A percentile compares a stretch with the other conserved stretches of the same genome.
Evolutionary conservation across 352 stramenopile species (phyloP).

Genomic region (Phytophthora vignae): DNA sequence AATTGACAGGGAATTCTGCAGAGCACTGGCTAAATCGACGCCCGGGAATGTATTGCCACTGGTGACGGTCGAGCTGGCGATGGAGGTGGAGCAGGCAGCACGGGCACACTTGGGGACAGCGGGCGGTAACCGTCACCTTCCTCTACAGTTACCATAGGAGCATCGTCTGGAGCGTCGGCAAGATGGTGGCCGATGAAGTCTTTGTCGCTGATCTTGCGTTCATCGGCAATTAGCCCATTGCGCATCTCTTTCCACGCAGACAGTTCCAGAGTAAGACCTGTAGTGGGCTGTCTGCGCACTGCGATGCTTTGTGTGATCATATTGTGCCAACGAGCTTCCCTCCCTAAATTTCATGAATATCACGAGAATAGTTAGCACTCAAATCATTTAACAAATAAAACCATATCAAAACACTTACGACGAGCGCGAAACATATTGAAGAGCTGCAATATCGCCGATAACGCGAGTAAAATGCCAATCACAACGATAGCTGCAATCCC

Average conservation of each 20-base stretch:
- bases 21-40: constrained; percentile 15
- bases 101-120: constrained; percentile 43
- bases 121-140: constrained; percentile 55
- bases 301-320: constrained; percentile 29
- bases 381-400: not conserved
- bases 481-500: constrained; percentile 41
- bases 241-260: constrained; percentile 67
- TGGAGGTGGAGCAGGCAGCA: constrained; percentile 28
- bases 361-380: constrained; percentile 5
- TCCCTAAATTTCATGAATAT: constrained; percentile 16
- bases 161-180: constrained; percentile 22
- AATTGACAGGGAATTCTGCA: not conserved
- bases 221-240: constrained; percentile 55
- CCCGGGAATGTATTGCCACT: not conserved
- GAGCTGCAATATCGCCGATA: constrained; percentile 40
- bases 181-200: constrained; percentile 22
- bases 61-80: constrained; percentile 14
- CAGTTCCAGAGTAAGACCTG: constrained; percentile 51
- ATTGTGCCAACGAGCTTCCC: constrained; percentile 30
- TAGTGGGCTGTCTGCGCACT: constrained; percentile 25
- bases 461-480: constrained; percentile 35
- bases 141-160: constrained; percentile 41
- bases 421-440: constrained; percentile 34
- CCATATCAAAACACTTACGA: constrained; percentile 29
- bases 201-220: constrained; percentile 50